These are phyloP conservation scores for Magnusiomyces ingens DNA, from an alignment of 1,139 yeast species.

Conservation along the genomic window DNA sequence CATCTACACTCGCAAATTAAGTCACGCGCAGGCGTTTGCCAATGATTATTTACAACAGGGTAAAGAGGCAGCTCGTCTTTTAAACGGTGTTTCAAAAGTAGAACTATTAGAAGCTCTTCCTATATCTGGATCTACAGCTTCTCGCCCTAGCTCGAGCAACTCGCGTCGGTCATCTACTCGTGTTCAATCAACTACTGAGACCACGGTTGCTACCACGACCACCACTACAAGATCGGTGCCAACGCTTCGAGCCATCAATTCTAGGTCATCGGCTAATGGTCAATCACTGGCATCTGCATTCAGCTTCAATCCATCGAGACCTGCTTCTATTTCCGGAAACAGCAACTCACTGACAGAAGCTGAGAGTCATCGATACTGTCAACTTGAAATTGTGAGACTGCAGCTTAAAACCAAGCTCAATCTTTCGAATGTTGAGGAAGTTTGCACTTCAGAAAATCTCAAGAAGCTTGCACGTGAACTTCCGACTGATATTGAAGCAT, in stretches of 20 bases:
- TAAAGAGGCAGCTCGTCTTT: constrained; percentile 31
- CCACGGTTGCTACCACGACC: too few relatives aligned
- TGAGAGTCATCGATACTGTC: constrained; percentile 17
- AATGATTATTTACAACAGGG: constrained; percentile 38
- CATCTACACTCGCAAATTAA: too few relatives aligned
- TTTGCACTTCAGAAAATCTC: constrained; percentile 19
- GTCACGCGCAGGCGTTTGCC: too few relatives aligned
- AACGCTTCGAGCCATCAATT: constrained; percentile 47
- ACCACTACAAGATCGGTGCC: too few relatives aligned
- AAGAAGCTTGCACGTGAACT: constrained; percentile 17
- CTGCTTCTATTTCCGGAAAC: background rate
- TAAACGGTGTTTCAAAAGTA: too few relatives aligned
- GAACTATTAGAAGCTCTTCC: too few relatives aligned
- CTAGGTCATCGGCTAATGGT: constrained; percentile 66
- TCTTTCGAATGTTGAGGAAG: constrained; percentile 11
- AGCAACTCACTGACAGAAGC: constrained; percentile 5
- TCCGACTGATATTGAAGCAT: constrained; percentile 15
- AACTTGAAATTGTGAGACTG: constrained; percentile 13
- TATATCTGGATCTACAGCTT: too few relatives aligned
- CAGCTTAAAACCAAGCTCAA: constrained; percentile 11
- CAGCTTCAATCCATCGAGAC: background rate
- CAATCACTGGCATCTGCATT: background rate
- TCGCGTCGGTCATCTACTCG: too few relatives aligned
- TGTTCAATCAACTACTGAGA: too few relatives aligned
- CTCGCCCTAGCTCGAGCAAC: too few relatives aligned